Conservation (phyloP, 768 basidiomycete species). For the Boletus reticulatus region DNA sequence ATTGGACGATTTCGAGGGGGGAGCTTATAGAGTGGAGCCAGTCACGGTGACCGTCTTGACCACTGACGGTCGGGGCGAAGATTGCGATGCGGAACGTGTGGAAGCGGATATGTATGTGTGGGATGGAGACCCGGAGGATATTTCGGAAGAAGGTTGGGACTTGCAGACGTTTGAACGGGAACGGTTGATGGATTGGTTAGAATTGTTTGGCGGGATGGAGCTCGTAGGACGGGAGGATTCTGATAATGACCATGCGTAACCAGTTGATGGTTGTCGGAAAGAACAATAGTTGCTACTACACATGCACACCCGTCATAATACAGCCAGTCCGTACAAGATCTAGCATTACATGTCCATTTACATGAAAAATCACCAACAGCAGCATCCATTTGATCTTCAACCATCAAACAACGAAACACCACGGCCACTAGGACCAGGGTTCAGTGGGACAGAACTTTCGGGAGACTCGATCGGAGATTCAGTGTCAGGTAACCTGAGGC, state of each 20-base stretch:
- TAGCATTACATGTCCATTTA: too few relatives aligned
- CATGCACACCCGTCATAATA: not conserved
- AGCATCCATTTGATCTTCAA: too few relatives aligned
- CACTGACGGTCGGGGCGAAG: not conserved
- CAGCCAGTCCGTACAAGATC: not conserved
- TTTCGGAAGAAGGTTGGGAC: not conserved
- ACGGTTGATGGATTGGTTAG: not conserved
- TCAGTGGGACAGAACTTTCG: not conserved
- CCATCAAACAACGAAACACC: not conserved
- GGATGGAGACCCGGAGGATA: not conserved
- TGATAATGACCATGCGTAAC: too few relatives aligned
- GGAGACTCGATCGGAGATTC: not conserved
- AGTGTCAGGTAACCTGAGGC: not conserved
- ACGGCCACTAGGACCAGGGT: not conserved
- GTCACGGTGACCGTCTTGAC: not conserved
- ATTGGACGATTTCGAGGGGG: conserved; percentile 1
- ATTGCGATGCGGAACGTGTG: not conserved
- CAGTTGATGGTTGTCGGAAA: too few relatives aligned
- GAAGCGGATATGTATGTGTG: not conserved
- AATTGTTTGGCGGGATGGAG: not conserved
- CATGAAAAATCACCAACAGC: too few relatives aligned
- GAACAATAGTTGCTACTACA: too few relatives aligned
- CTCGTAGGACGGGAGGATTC: not conserved
- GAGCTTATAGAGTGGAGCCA: not conserved
- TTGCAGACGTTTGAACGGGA: not conserved